phyloP scores from a whole-genome alignment of 2,329 filamentous ascomycete species.

The Scopulariopsis brevicaulis region DNA sequence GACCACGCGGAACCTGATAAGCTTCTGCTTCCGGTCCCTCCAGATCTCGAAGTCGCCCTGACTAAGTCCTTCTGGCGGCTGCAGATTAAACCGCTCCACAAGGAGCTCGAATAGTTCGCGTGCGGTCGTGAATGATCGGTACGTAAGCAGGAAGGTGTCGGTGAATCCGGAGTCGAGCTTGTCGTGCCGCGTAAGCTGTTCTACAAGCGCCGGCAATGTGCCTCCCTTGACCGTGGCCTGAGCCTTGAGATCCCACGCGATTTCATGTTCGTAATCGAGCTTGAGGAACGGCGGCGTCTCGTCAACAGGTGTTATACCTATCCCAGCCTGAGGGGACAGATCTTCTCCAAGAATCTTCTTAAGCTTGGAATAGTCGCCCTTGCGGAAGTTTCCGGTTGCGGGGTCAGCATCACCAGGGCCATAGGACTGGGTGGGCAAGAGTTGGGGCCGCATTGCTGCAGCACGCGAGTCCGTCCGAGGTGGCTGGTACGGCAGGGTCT shows the following conservation, averaged over 20 bases:
- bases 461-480: conserved; percentile 43
- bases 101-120: conserved; percentile 86
- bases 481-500: conserved; percentile 45
- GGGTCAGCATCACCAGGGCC: conserved; percentile 36
- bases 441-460: conserved; percentile 27
- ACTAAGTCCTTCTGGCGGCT: conserved; percentile 73
- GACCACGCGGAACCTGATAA: conserved; percentile 89
- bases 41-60: conserved; percentile 72
- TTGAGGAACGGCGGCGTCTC: conserved; percentile 76
- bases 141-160: conserved; percentile 94
- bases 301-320: conserved; percentile 40
- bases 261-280: conserved; percentile 78
- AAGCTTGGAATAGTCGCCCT: conserved; percentile 52
- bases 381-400: conserved; percentile 38
- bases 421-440: conserved; percentile 51
- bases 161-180: conserved; percentile 93
- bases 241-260: conserved; percentile 78
- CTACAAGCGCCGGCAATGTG: conserved; percentile 77
- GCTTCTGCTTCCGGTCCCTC: conserved; percentile 91
- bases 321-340: conserved; percentile 33
- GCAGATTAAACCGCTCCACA: conserved; percentile 83
- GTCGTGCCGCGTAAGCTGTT: conserved; percentile 92
- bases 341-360: conserved; percentile 57
- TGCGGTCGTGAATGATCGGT: conserved; percentile 86
- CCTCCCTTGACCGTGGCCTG: conserved; percentile 76